A percentile compares a stretch with the other conserved stretches of the same genome.
Evolutionary conservation across 805 yeast species (phyloP).

Genomic region (Hanseniaspora hatyaiensis): DNA sequence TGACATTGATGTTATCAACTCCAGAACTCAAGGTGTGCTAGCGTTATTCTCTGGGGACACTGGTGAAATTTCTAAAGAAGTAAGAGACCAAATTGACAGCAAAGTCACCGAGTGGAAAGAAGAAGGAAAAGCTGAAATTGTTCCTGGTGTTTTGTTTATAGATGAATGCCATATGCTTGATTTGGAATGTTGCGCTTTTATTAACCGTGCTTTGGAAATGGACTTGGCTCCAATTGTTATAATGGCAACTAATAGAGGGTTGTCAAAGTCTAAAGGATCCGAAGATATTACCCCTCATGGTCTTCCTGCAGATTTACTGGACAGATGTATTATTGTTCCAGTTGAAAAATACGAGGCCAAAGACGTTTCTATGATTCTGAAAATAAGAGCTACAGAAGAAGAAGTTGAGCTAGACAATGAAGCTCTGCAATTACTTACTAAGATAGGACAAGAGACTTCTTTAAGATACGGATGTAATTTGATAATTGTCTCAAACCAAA

Average conservation of each 20-base stretch:
- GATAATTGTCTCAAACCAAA: slow-evolving; percentile 78
- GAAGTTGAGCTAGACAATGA: slow-evolving; percentile 74
- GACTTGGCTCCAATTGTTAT: slow-evolving; percentile 94
- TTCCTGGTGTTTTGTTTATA: slow-evolving; percentile 93
- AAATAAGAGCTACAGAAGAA: slow-evolving; percentile 88
- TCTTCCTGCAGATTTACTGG: slow-evolving; percentile 87
- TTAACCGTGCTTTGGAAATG: slow-evolving; percentile 92
- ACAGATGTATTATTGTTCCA: slow-evolving; percentile 84
- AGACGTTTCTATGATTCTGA: slow-evolving; percentile 74
- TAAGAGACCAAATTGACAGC: slow-evolving; percentile 89
- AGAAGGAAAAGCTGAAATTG: slow-evolving; percentile 96
- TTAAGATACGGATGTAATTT: slow-evolving; percentile 86
- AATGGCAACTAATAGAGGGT: slow-evolving; percentile 96
- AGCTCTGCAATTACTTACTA: slow-evolving; percentile 76
- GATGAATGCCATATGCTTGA: slow-evolving; percentile 99
- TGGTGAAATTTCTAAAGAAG: slow-evolving; percentile 92
- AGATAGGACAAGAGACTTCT: slow-evolving; percentile 81
- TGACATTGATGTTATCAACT: slow-evolving; percentile 94
- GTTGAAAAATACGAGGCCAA: slow-evolving; percentile 66
- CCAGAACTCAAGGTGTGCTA: slow-evolving; percentile 93
- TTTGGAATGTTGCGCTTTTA: slow-evolving; percentile 87
- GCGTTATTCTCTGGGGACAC: slow-evolving; percentile 94
- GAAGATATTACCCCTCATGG: slow-evolving; percentile 94
- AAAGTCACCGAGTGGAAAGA: slow-evolving; percentile 98
- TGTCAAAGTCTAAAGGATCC: slow-evolving; percentile 88